Evolutionary conservation across 345 rosid genomes (phyloP), one percentile per base, ranked within the genome.

Genomic region (Eucalyptus sp.): DNA sequence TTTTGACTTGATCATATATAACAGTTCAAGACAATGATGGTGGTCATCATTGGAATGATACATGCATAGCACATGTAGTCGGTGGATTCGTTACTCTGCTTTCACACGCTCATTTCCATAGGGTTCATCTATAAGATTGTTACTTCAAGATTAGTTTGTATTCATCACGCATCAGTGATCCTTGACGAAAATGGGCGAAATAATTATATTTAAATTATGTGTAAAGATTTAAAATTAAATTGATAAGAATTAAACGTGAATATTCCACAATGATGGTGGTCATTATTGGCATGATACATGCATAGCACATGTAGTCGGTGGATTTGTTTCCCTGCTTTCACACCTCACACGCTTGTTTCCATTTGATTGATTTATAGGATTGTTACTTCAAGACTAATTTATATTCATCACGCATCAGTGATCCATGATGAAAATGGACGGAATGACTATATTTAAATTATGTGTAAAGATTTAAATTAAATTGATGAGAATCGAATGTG

Each of bases 171-270:
- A 49, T 49, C 1, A 4, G 15, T 44, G 9, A 44, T 44, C 46
- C 9, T 44, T 44, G 20, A 22, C 6, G 12, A 56, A 56, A 56
- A 56, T 9, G 22, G 5, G 10, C 6, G 6, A 12, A 9, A 56
- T 1, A 12, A 22, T 1, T 22, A 8, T 20, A 22, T 22, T 22
- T 8, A 5, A 25, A 27, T 27, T 60, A 0, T 13, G 2, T 10
- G 2, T 1, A 5, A 25, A 24, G 13, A 25, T 25, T 27, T 10
- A 12, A 0, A 5, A 25, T 25, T 2, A 25, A 12, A 62, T 29
- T 3, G 15, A 27, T 7, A 6, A 44, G 46, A 44, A 44, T 44
- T 8, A 44, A 7, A 43, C 8, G 44, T 43, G 41, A 41, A 41
- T 41, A 41, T 41, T 41, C 41, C 41, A 4, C 41, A 41, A 4